Evolutionary conservation across 331 rosid genomes (phyloP), one percentile per base, ranked within the genome.

Genomic region (Cydonia oblonga): DNA sequence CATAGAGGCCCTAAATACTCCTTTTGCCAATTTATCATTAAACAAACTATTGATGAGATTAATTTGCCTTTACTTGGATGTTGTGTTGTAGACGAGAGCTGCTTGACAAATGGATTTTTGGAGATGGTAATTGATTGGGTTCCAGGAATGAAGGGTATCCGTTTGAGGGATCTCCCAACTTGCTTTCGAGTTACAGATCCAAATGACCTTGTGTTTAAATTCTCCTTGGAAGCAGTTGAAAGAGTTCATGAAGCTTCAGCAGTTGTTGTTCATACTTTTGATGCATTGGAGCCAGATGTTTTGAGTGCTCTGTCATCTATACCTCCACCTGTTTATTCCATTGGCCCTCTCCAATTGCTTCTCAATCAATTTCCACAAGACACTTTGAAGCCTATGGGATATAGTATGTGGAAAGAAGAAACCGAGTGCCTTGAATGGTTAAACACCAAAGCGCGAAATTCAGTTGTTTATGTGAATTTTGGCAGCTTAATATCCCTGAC

Each of bases 141-240:
- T 72, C 76, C 76, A 60, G 76, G 68, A 59, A 72, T 72, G 60
- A 59, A 72, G 26, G 46, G 9, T n/a, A 61, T 72, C 13, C 68
- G 59, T 40, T 12, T 72, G 60, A 6, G 35, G n/a, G 6, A 61
- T 30, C 30, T 51, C 19, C 57, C 57, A 3, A 10, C 3, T 22
- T 16, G n/a, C 57, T 51, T 51, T 13, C 57, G 57, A 51, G 18
- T 9, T 16, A 51, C 57, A 16, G 19, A 51, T 51, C 57, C 57
- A 5, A 51, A 51, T 13, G 57, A 51, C 22, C 4, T 13, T 13
- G 9, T 14, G 19, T 51, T 51, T 16, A 51, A 51, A 11, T 42
- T 67, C 9, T 14, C 63, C 33, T 6, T 30, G 65, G 75, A 70
- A 30, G 66, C 22, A 35, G 6, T 38, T 32, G 66, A 57, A 5